These are phyloP conservation scores for Fusarium liriodendri DNA, from an alignment of 2,329 filamentous ascomycete genomes.

Conservation along the genomic window DNA sequence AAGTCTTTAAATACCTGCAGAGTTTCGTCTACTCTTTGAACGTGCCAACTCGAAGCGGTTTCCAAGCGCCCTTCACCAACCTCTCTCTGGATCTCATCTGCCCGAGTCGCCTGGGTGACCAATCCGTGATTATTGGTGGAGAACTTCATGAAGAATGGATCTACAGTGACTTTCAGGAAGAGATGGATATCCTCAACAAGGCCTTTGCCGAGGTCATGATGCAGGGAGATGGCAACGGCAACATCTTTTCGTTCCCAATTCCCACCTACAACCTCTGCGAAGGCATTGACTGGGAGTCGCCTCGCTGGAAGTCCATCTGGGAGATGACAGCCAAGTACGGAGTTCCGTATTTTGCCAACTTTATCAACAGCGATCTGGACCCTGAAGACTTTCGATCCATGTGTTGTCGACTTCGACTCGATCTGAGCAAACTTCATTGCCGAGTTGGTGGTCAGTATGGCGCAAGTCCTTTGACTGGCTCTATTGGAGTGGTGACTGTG, in stretches of 20 bases:
- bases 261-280: conserved; percentile 39
- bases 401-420: conserved; percentile 38
- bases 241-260: conserved; percentile 41
- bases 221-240: conserved; percentile 39
- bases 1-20: conserved; percentile 40
- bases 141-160: conserved; percentile 27
- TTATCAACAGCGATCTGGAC: conserved; percentile 40
- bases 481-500: conserved; percentile 36
- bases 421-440: conserved; percentile 39
- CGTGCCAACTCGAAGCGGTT: conserved; percentile 40
- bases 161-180: conserved; percentile 39
- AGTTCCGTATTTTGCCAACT: conserved; percentile 41
- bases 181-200: conserved; percentile 42
- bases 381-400: conserved; percentile 42
- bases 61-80: conserved; percentile 41
- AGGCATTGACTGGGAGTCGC: conserved; percentile 39
- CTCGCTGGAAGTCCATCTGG: conserved; percentile 40
- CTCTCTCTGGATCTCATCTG: conserved; percentile 37
- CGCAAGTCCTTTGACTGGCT: conserved; percentile 36
- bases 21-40: conserved; percentile 44
- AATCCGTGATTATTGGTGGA: conserved; percentile 35
- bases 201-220: conserved; percentile 42
- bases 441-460: conserved; percentile 39
- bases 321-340: conserved; percentile 43
- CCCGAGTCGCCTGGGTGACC: conserved; percentile 25